phyloP scores from a whole-genome alignment of 148 eudicot genomes.

The Gaultheria prostrata region DNA sequence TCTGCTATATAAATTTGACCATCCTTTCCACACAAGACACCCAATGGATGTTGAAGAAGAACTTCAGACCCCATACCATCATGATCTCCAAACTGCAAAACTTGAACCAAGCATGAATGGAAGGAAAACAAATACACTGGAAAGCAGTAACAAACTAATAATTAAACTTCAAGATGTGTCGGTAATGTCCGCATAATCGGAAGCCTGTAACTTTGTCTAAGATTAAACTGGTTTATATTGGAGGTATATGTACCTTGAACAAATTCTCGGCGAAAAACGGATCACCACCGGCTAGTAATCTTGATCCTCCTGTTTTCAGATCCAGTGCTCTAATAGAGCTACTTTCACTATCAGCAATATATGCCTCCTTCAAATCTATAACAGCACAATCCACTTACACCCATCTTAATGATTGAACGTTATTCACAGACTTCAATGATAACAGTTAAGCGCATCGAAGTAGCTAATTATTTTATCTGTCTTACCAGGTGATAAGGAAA shows the following conservation, averaged over 20 bases:
- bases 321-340: slow-evolving; percentile 91
- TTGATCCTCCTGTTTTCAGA: slow-evolving; percentile 87
- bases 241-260: slow-evolving; percentile 55
- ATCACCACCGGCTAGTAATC: slow-evolving; percentile 89
- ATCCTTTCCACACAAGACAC: slow-evolving; percentile 69
- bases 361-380: slow-evolving; percentile 72
- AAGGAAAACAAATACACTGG: slow-evolving; percentile 5
- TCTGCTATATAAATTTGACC: slow-evolving; percentile 86
- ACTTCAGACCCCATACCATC: slow-evolving; percentile 91
- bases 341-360: slow-evolving; percentile 96
- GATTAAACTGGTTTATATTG: neutral
- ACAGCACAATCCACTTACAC: neutral
- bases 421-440: neutral
- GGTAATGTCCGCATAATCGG: slow-evolving; percentile 8
- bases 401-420: neutral
- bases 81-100: slow-evolving; percentile 83
- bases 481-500: slow-evolving; percentile 83
- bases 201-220: neutral
- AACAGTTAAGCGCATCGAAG: neutral
- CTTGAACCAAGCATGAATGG: slow-evolving; percentile 15
- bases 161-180: neutral
- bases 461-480: neutral
- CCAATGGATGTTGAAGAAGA: slow-evolving; percentile 96
- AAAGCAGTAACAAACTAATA: neutral
- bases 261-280: slow-evolving; percentile 80